Evolutionary conservation across 352 stramenopile genomes (phyloP).

Genomic region (Globisporangium recalcitrans): DNA sequence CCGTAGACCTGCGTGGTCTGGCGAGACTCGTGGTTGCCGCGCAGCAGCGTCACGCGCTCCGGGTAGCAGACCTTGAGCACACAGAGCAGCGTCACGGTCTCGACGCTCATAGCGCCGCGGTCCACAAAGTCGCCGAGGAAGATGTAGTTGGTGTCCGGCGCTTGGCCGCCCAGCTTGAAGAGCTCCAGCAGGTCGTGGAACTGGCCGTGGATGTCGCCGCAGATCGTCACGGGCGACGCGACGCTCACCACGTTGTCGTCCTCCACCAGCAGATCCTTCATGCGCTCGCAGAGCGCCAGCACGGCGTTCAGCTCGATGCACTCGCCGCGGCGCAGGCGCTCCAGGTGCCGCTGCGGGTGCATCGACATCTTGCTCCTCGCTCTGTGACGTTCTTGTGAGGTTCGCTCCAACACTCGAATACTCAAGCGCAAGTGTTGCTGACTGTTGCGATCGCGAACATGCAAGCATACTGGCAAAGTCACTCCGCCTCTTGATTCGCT

Average conservation of each 20-base stretch:
- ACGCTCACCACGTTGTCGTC: slow-evolving; percentile 84
- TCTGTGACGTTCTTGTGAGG: background rate
- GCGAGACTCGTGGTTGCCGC: slow-evolving; percentile 94
- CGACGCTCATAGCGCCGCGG: slow-evolving; percentile 93
- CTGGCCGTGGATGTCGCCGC: slow-evolving; percentile 96
- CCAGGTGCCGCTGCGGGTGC: slow-evolving; percentile 39
- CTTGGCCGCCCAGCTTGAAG: slow-evolving; percentile 87
- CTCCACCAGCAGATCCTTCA: slow-evolving; percentile 63
- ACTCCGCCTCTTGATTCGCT: too few species aligned
- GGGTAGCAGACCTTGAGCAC: slow-evolving; percentile 88
- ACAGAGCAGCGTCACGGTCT: slow-evolving; percentile 90
- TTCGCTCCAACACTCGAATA: too few species aligned
- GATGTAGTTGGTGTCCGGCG: slow-evolving; percentile 84
- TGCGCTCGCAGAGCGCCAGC: slow-evolving; percentile 56
- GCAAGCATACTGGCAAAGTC: too few species aligned
- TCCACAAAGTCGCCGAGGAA: slow-evolving; percentile 99
- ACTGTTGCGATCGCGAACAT: too few species aligned
- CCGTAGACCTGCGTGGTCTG: slow-evolving; percentile 79
- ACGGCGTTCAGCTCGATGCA: slow-evolving; percentile 44
- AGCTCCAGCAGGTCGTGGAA: slow-evolving; percentile 96
- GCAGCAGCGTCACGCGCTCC: slow-evolving; percentile 88
- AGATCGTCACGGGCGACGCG: slow-evolving; percentile 72
- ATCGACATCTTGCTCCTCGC: slow-evolving; percentile 17
- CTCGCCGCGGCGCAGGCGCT: slow-evolving; percentile 58
- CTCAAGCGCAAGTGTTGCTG: too few species aligned